These are phyloP conservation scores for Epichloe uncinata DNA, from an alignment of 2,329 filamentous ascomycete genomes.

Conservation along the genomic window DNA sequence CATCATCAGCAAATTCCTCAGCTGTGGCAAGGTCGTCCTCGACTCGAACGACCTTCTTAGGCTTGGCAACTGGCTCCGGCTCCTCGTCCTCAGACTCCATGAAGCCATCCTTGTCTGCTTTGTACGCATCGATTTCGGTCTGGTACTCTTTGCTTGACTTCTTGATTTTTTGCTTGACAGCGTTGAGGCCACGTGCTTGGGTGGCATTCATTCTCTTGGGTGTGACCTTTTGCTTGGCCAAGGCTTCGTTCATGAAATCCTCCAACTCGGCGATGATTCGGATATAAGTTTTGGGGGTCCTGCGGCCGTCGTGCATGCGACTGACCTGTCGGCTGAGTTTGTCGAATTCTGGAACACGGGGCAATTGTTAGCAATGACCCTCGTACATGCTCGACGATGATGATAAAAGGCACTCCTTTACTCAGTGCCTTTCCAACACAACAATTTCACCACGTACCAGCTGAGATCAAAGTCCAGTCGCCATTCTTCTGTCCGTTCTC, in stretches of 20 bases:
- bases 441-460: slow-evolving; percentile 44
- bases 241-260: slow-evolving; percentile 84
- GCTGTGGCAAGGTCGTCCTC: slow-evolving; percentile 34
- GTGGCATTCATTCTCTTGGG: slow-evolving; percentile 98
- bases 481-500: slow-evolving; percentile 97
- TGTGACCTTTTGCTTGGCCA: slow-evolving; percentile 90
- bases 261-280: slow-evolving; percentile 88
- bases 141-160: slow-evolving; percentile 97
- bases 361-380: slow-evolving; percentile 6
- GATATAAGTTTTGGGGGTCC: slow-evolving; percentile 82
- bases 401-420: neutral
- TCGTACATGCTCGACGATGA: neutral
- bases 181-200: slow-evolving; percentile 86
- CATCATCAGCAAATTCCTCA: slow-evolving; percentile 61
- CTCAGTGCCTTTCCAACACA: neutral
- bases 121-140: slow-evolving; percentile 74
- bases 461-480: slow-evolving; percentile 88
- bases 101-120: slow-evolving; percentile 71
- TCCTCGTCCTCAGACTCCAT: slow-evolving; percentile 78
- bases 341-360: slow-evolving; percentile 59
- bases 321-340: slow-evolving; percentile 79
- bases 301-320: slow-evolving; percentile 65
- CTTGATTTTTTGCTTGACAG: slow-evolving; percentile 92
- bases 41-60: slow-evolving; percentile 20
- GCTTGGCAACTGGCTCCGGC: slow-evolving; percentile 41